Conservation (phyloP, 306 rosid species). For the Glycyrrhiza uralensis region DNA sequence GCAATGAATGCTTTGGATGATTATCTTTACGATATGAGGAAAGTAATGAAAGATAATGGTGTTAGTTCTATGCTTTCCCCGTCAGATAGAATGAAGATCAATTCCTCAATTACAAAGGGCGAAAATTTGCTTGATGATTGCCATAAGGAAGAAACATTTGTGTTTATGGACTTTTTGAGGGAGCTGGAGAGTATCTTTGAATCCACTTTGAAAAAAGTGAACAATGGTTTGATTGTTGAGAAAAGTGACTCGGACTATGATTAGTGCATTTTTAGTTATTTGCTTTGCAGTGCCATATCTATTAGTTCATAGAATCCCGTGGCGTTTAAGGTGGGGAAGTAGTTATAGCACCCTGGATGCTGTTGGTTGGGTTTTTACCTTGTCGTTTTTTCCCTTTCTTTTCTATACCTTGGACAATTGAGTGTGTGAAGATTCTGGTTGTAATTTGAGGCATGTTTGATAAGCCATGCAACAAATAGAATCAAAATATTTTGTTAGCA, state of each 20-base stretch:
- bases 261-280: not conserved
- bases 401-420: too few species aligned
- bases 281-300: too few species aligned
- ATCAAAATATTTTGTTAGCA: too few species aligned
- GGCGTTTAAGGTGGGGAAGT: too few species aligned
- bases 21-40: conserved; percentile 32
- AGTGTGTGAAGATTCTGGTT: too few species aligned
- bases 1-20: conserved; percentile 34
- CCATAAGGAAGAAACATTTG: conserved; percentile 26
- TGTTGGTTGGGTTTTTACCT: too few species aligned
- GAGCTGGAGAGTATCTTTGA: conserved; percentile 35
- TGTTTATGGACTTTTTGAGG: conserved; percentile 30
- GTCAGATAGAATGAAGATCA: not conserved
- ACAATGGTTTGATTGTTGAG: not conserved
- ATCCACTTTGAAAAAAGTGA: conserved; percentile 28
- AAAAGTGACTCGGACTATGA: not conserved
- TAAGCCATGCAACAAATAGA: too few species aligned
- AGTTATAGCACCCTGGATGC: too few species aligned
- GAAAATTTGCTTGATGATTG: not conserved
- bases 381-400: too few species aligned
- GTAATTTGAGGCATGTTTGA: too few species aligned
- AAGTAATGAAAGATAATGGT: not conserved
- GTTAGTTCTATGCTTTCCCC: not conserved
- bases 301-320: too few species aligned
- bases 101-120: not conserved